A percentile compares a stretch with the other conserved stretches of the same genome.
Evolutionary conservation across 2,329 filamentous ascomycete species (phyloP).

Genomic region (Botrytis galanthina): DNA sequence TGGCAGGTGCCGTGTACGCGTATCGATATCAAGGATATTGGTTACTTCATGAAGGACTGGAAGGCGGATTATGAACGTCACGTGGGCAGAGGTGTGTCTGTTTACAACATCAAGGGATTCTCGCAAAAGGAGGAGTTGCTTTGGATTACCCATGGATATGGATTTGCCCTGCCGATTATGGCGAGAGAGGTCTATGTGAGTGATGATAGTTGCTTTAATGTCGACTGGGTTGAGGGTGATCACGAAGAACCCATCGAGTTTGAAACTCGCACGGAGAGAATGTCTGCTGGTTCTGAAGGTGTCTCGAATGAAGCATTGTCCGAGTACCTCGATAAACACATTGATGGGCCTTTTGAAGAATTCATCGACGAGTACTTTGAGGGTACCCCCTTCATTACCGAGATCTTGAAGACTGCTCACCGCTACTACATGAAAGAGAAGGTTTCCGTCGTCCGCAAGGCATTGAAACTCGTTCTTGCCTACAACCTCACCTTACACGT

Average conservation of each 20-base stretch:
- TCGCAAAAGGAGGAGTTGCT: conserved; percentile 65
- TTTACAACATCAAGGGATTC: conserved; percentile 91
- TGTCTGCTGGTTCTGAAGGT: conserved; percentile 86
- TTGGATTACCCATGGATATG: conserved; percentile 96
- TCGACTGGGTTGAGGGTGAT: conserved; percentile 88
- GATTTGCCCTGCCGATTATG: conserved; percentile 87
- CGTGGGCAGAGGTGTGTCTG: conserved; percentile 79
- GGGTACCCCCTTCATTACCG: conserved; percentile 89
- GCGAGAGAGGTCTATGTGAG: conserved; percentile 91
- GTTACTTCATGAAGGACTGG: conserved; percentile 99
- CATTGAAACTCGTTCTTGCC: conserved; percentile 87
- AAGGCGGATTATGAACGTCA: conserved; percentile 95
- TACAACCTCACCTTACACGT: conserved; percentile 96
- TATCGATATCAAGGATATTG: conserved; percentile 98
- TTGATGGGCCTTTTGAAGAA: conserved; percentile 85
- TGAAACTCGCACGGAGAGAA: conserved; percentile 80
- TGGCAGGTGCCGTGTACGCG: conserved; percentile 98
- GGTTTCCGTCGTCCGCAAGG: conserved; percentile 88
- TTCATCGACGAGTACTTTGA: conserved; percentile 97
- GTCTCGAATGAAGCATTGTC: conserved; percentile 77
- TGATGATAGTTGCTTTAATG: conserved; percentile 86
- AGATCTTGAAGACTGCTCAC: conserved; percentile 94
- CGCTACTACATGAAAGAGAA: conserved; percentile 89
- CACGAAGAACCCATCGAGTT: conserved; percentile 75
- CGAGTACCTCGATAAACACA: conserved; percentile 92